Base-by-base conservation (phyloP, 345 rosid species). In the Gossypium rotundifolium region DNA sequence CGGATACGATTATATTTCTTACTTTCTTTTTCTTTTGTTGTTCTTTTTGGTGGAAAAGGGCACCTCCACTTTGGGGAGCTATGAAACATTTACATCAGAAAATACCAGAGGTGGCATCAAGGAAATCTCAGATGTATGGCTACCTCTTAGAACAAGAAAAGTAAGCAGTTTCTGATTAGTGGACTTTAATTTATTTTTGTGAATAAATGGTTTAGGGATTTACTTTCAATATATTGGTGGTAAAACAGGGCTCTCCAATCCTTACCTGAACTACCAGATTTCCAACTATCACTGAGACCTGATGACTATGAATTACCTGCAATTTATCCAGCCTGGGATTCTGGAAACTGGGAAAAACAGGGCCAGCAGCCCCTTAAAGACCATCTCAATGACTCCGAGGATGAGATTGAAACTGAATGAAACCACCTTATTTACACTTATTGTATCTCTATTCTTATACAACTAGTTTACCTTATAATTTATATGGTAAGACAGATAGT, bases 61-160 rank as follows among this genome's bases (percentile, higher is more conserved):
- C 91, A 79, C 90, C 98, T 79, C 97, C 94, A 33, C 79, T 75
- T 10, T 95, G 98, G 97, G 98, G 98, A 12, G 89, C 78, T 7
- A 91, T 94, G 93, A 94, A 91, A 84, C 87, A 87, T 65, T 79
- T 94, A 69, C 87, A 80, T 71, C 93, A 92, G 85, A 95, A 95
- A 80, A 90, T 95, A 76, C 97, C 97, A 17, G 98, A 91, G 83
- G 93, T 95, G 77, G 98, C 96, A 60, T 79, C 83, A 10, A 89
- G 85, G 67, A 94, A 94, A 77, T 89, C 95, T 71, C 93, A 94
- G 79, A 91, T 76, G 80, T 89, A 89, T 70, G 96, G 97, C 55
- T 91, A 87, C 85, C 87, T 92, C 73, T 78, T 95, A 70, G 96
- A 91, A 83, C 87, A 94, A 83, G 98, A 92, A 63, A 93, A 92